Evolutionary conservation across 495 filamentous ascomycete species (phyloP).

Genomic region (Hypomontagnella monticulosa): DNA sequence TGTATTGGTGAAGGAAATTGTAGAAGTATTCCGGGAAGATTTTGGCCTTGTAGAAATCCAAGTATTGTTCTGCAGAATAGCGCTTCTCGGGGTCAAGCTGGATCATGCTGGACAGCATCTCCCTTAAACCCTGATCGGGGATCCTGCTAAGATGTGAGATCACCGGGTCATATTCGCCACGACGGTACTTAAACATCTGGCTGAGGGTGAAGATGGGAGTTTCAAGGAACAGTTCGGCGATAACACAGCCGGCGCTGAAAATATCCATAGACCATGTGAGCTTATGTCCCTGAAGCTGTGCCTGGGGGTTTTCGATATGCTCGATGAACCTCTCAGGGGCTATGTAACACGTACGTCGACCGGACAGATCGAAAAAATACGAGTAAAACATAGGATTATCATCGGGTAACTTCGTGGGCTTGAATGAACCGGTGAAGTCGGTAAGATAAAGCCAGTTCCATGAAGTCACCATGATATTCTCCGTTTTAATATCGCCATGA

Average conservation of each 20-base stretch:
- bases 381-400: conserved; percentile 98
- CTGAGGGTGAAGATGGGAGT: conserved; percentile 90
- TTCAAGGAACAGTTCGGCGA: conserved; percentile 97
- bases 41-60: conserved; percentile 90
- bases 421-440: conserved; percentile 95
- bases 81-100: conserved; percentile 89
- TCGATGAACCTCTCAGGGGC: conserved; percentile 92
- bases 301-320: conserved; percentile 63
- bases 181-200: conserved; percentile 93
- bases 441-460: conserved; percentile 99
- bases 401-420: conserved; percentile 92
- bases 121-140: conserved; percentile 84
- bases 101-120: conserved; percentile 94
- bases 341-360: conserved; percentile 92
- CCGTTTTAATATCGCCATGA: conserved; percentile 98
- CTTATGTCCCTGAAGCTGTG: conserved; percentile 54
- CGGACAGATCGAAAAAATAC: conserved; percentile 96
- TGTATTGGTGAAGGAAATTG: conserved; percentile 95
- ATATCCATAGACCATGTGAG: conserved; percentile 95
- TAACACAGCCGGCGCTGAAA: conserved; percentile 96
- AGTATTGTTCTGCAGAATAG: conserved; percentile 92
- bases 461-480: conserved; percentile 94
- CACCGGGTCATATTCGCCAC: conserved; percentile 89
- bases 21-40: conserved; percentile 97
- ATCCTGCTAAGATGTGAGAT: conserved; percentile 84